Evolutionary conservation across 164 flowering plant species (phyloP).

Genomic region (Umbilicus rupestris): DNA sequence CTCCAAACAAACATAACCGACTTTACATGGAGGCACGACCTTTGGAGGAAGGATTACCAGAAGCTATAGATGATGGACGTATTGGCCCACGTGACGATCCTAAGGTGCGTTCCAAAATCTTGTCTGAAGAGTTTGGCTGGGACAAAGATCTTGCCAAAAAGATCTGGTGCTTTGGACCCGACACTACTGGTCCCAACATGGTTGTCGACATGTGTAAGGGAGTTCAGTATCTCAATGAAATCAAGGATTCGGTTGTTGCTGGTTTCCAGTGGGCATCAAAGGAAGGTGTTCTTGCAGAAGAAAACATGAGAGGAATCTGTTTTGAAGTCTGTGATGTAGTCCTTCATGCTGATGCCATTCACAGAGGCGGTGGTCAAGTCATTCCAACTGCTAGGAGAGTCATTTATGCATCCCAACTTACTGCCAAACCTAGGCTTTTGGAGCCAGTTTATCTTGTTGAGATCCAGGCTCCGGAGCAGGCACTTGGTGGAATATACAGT

Average conservation of each 20-base stretch:
- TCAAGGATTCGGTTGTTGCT: neutral
- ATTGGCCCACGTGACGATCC: conserved; percentile 4
- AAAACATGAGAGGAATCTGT: conserved; percentile 1
- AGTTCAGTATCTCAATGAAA: conserved; percentile 1
- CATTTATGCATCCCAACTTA: conserved; percentile 2
- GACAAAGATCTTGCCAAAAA: conserved; percentile 2
- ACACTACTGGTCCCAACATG: conserved; percentile 5
- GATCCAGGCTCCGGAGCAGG: conserved; percentile 1
- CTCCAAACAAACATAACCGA: conserved; percentile 3
- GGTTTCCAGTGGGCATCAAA: conserved; percentile 6
- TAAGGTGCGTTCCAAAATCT: neutral
- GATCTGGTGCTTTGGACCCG: conserved; percentile 5
- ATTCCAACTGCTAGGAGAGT: conserved; percentile 6
- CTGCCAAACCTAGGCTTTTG: conserved; percentile 6
- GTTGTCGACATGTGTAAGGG: conserved; percentile 1
- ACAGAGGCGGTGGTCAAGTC: conserved; percentile 5
- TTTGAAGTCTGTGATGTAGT: conserved; percentile 3
- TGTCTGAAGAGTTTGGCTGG: neutral
- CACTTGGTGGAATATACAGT: conserved; percentile 4
- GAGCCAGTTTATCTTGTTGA: conserved; percentile 3
- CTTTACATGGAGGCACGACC: conserved; percentile 2
- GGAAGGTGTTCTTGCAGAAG: conserved; percentile 1
- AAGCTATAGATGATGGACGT: conserved; percentile 3
- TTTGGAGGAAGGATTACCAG: neutral
- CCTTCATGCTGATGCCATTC: neutral